A percentile compares a stretch with the other conserved stretches of the same genome.
Evolutionary conservation across 352 stramenopile genomes (phyloP).

Genomic region (Bremia lactucae): DNA sequence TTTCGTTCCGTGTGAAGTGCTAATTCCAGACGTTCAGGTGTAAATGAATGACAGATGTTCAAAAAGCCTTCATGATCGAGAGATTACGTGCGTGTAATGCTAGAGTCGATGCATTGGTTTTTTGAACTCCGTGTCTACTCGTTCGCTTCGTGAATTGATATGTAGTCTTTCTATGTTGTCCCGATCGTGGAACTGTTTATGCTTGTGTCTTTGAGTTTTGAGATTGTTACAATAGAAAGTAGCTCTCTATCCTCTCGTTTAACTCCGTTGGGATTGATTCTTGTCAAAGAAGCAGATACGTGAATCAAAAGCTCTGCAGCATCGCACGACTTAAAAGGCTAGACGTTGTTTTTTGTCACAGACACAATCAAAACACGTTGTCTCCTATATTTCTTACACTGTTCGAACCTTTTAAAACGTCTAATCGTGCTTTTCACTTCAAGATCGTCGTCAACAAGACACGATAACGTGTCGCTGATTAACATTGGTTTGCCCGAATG

Average conservation of each 20-base stretch:
- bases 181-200: constrained; percentile 5
- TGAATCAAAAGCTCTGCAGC: neutral
- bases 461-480: constrained; percentile 18
- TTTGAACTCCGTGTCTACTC: constrained; percentile 12
- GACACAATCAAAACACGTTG: too few relatives aligned
- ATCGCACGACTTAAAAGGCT: neutral
- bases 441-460: too few relatives aligned
- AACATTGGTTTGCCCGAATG: constrained; percentile 44
- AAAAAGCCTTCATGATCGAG: constrained; percentile 8
- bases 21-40: constrained; percentile 5
- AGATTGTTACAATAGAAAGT: constrained; percentile 33
- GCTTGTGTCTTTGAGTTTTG: constrained; percentile 17
- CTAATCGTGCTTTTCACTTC: too few relatives aligned
- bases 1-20: constrained; percentile 17
- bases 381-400: too few relatives aligned
- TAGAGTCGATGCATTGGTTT: constrained; percentile 25
- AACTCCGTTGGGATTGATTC: neutral
- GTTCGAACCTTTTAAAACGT: too few relatives aligned
- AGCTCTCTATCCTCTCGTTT: constrained; percentile 15
- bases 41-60: constrained; percentile 27
- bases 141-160: constrained; percentile 15
- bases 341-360: neutral
- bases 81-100: constrained; percentile 25
- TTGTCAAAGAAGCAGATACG: neutral
- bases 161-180: too few relatives aligned